phyloP scores from a whole-genome alignment of 768 basidiomycete species.

The Holtermannia corniformis region DNA sequence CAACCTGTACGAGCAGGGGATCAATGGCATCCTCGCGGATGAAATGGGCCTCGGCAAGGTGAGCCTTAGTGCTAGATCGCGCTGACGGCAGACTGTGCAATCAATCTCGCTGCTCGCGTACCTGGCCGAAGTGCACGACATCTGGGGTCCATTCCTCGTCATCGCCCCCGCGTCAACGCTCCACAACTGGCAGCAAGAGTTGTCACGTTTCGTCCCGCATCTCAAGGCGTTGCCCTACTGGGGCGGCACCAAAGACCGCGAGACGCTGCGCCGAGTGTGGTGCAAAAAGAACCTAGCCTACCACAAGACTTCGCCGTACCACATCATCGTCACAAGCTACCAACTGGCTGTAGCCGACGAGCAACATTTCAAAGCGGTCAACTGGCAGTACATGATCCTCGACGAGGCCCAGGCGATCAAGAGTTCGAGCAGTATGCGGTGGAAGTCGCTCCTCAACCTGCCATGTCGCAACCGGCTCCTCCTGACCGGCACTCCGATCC shows the following conservation, averaged over 20 bases:
- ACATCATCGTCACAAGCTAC: slow-evolving; percentile 93
- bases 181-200: slow-evolving; percentile 99
- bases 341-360: slow-evolving; percentile 96
- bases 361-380: slow-evolving; percentile 92
- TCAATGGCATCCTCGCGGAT: slow-evolving; percentile 97
- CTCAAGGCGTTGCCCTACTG: slow-evolving; percentile 96
- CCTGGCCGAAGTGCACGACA: slow-evolving; percentile 91
- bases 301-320: slow-evolving; percentile 89
- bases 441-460: slow-evolving; percentile 94
- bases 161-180: slow-evolving; percentile 94
- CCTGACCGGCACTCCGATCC: slow-evolving; percentile 94
- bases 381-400: slow-evolving; percentile 99
- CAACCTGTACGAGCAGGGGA: slow-evolving; percentile 95
- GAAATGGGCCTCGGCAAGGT: slow-evolving; percentile 73
- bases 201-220: slow-evolving; percentile 86
- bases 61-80: slow-evolving; percentile 2
- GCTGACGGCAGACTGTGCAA: slow-evolving; percentile 63
- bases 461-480: slow-evolving; percentile 91
- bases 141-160: slow-evolving; percentile 98
- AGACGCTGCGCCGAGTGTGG: slow-evolving; percentile 93
- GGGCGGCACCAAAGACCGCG: slow-evolving; percentile 93
- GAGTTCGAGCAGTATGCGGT: slow-evolving; percentile 86
- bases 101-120: slow-evolving; percentile 93
- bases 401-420: slow-evolving; percentile 99
- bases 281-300: slow-evolving; percentile 95